These are phyloP conservation scores for Sordariomycetes sp. DNA, from an alignment of 2,329 filamentous ascomycete genomes.

Conservation along the genomic window DNA sequence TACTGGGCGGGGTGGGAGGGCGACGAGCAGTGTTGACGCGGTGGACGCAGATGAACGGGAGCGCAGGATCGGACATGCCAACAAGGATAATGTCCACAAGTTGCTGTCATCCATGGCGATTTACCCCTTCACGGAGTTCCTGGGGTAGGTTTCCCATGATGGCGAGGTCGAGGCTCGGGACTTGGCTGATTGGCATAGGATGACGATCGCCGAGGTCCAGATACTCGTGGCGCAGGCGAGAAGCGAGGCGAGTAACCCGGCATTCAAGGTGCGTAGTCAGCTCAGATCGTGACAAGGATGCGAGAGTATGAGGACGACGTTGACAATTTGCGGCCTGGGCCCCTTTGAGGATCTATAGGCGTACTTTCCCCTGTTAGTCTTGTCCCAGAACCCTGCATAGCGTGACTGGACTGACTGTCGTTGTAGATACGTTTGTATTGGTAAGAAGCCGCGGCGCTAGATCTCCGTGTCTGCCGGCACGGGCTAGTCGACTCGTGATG, in stretches of 20 bases:
- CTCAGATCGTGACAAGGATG: not conserved
- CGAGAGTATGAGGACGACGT: not conserved
- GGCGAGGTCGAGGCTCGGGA: no score
- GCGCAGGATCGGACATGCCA: slow-evolving; percentile 36
- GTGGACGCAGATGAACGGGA: slow-evolving; percentile 30
- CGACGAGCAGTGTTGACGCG: not conserved
- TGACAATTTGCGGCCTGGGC: not conserved
- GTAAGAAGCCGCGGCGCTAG: slow-evolving; percentile 33
- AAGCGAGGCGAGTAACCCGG: slow-evolving; percentile 35
- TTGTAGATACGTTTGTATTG: slow-evolving; percentile 48
- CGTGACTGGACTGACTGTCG: not conserved
- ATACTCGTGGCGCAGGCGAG: slow-evolving; percentile 42
- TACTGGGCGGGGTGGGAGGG: not conserved
- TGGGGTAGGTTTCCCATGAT: slow-evolving; percentile 2
- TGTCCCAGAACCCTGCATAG: not conserved
- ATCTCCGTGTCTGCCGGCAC: not conserved
- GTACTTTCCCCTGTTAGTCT: slow-evolving; percentile 47
- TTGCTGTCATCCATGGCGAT: slow-evolving; percentile 3
- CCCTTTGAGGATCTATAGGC: slow-evolving; percentile 22
- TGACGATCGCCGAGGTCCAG: slow-evolving; percentile 44
- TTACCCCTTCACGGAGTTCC: slow-evolving; percentile 5
- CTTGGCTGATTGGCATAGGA: slow-evolving; percentile 21
- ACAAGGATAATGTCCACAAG: slow-evolving; percentile 34
- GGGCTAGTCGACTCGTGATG: not conserved
- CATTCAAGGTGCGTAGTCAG: slow-evolving; percentile 36